A percentile compares a stretch with the other conserved stretches of the same genome.
Conservation (phyloP, 2,329 filamentous ascomycete genomes). For the Zymoseptoria pseudotritici region DNA sequence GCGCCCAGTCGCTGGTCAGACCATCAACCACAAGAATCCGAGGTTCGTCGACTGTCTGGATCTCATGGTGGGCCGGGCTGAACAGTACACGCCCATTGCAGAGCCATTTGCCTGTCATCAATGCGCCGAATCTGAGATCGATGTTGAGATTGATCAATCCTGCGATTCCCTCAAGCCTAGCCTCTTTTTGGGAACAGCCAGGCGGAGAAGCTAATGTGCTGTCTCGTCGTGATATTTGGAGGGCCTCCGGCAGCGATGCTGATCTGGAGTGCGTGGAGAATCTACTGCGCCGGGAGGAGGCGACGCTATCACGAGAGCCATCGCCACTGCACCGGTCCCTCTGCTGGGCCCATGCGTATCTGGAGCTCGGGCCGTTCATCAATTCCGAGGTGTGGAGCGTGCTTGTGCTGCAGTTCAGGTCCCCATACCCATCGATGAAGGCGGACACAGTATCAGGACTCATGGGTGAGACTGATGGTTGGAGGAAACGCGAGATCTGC, state of each 20-base stretch:
- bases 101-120: constrained; percentile 83
- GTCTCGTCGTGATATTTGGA: not conserved
- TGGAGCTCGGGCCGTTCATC: not conserved
- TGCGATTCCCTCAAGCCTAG: not conserved
- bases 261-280: constrained; percentile 24
- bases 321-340: not conserved
- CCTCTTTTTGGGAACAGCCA: constrained; percentile 1
- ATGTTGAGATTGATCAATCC: constrained; percentile 47
- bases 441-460: constrained; percentile 49
- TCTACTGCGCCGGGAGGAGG: constrained; percentile 23
- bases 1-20: constrained; percentile 85
- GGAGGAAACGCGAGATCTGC: constrained; percentile 25
- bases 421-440: constrained; percentile 45
- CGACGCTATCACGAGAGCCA: constrained; percentile 11
- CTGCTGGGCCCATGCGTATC: not conserved
- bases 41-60: constrained; percentile 52
- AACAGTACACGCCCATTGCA: constrained; percentile 78
- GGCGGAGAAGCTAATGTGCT: not conserved
- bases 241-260: constrained; percentile 23
- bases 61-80: constrained; percentile 67
- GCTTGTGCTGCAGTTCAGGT: constrained; percentile 26
- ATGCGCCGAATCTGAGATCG: constrained; percentile 69
- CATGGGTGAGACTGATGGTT: constrained; percentile 24
- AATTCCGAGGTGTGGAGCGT: constrained; percentile 15
- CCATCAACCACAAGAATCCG: constrained; percentile 73